Evolutionary conservation across 306 rosid species (phyloP), one percentile per base, ranked within the genome.

Genomic region (Ammopiptanthus mongolicus): DNA sequence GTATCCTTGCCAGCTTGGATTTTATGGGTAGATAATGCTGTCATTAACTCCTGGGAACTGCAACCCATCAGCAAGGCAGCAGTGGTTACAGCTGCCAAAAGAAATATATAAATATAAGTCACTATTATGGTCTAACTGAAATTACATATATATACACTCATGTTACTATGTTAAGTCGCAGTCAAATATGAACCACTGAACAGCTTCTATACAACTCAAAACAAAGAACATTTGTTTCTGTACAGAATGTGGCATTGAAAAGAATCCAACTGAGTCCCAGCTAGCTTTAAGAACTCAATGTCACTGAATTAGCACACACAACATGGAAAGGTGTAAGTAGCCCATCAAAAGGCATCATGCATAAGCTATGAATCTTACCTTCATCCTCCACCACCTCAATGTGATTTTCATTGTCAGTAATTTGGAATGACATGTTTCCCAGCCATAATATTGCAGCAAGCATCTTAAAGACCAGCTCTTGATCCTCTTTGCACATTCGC

Each of bases 31-130:
- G 94, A 89, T 74, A 96, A 88, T 62, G 87, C 82, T 77, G 78
- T 59, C 85, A 74, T 87, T 71, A 96, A 76, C 73, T 89, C 97
- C 75, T 83, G 21, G 50, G 85, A 80, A 84, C 86, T 86, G 84
- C 98, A 92, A 66, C 96, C 96, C 91, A 96, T 90, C 84, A 96
- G 83, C 76, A 44, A 59, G 39, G 98, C 82, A 82, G 93, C 94
- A 83, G 47, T 84, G 34, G 62, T 75, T 36, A 89, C 28, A 84
- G 99, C 99, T 96, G 96, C 75, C 75, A 77, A 78, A 66, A 77
- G 47, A 60, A 70, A 51, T 22, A 71, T 17, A 57, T 22, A 33
- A 72, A 77, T 46, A 81, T 34, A 76, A 56, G 52, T 81, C 79
- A 84, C 55, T 56, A 71, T 28, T 39, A 67, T 61, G 44, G 33